Conservation (phyloP, 148 eudicot genomes). For the Vaccinium vitisidaea region DNA sequence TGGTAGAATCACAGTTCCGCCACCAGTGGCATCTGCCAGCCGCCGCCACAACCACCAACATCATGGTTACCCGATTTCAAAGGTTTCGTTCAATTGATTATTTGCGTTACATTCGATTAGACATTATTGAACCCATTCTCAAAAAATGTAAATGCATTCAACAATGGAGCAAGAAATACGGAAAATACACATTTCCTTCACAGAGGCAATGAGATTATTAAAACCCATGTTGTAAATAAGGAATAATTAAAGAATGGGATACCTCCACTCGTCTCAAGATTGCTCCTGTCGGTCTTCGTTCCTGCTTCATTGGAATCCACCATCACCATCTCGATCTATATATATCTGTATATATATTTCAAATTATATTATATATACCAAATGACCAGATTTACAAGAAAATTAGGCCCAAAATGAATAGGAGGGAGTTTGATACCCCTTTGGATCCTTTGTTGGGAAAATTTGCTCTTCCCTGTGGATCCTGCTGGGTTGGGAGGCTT, state of each 20-base stretch:
- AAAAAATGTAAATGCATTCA: neutral
- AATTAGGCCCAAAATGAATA: neutral
- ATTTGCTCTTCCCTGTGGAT: neutral
- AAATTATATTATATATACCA: neutral
- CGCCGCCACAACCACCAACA: neutral
- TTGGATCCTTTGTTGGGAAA: neutral
- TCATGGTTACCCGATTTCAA: neutral
- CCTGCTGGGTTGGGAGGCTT: neutral
- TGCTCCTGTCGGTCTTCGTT: conserved; percentile 5
- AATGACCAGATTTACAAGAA: neutral
- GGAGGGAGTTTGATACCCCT: neutral
- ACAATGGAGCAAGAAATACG: neutral
- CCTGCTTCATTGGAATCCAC: conserved; percentile 14
- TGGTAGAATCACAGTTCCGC: neutral
- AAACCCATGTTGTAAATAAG: neutral
- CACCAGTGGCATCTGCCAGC: neutral
- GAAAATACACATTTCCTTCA: neutral
- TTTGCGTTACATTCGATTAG: neutral
- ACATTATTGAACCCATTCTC: neutral
- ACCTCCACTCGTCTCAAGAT: conserved; percentile 7
- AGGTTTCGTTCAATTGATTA: neutral
- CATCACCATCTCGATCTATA: conserved; percentile 15
- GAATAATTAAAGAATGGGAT: neutral
- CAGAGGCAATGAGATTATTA: neutral
- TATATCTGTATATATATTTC: neutral